Evolutionary conservation across 108 stramenopile species (phyloP), one percentile per base, ranked within the genome.

Genomic region (Nannochloropsis granulata): DNA sequence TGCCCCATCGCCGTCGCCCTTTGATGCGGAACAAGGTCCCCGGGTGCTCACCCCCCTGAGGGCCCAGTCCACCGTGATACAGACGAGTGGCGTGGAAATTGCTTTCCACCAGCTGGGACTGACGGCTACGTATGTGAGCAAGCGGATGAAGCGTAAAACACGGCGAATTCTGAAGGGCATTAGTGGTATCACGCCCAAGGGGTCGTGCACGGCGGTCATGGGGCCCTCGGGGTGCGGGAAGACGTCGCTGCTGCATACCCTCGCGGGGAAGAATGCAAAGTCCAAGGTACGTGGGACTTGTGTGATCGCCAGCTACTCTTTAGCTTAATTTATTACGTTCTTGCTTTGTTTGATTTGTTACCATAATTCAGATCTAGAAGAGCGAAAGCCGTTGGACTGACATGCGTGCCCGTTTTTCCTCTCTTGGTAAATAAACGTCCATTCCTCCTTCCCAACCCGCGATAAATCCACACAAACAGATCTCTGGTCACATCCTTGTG

Each of bases 401-500:
- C 1, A 34, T 1, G 34, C 5, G 5, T 34, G 34, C 34, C 34
- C 34, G 34, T 34, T 34, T 34, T 5, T 34, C 34, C 34, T 3
- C 34, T 34, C 34, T 3, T n/a, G n/a, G 2, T 34, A 3, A 34
- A 1, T 5, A 3, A 34, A 34, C 34, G 5, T 34, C 34, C 34
- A 3, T 34, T 1, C 34, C 34, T 34, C 34, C 25, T 8, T 12
- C 2, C 34, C 34, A 3, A 34, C 34, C 34, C 34, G 34, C 34
- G 34, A 34, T 34, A 34, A 34, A 34, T 34, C 34, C 1, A 34
- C 34, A 34, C 34, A 46, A 82, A n/a, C 13, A 23, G 5, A 81
- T 86, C 83, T 24, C 85, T 12, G 84, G 87, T 13, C 84, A 78
- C 44, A 82, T 89, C 81, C 16, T 46, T 23, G 80, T 89, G n/a